Conservation (phyloP, 257 asterid species). For the Forsythia viridissima region DNA sequence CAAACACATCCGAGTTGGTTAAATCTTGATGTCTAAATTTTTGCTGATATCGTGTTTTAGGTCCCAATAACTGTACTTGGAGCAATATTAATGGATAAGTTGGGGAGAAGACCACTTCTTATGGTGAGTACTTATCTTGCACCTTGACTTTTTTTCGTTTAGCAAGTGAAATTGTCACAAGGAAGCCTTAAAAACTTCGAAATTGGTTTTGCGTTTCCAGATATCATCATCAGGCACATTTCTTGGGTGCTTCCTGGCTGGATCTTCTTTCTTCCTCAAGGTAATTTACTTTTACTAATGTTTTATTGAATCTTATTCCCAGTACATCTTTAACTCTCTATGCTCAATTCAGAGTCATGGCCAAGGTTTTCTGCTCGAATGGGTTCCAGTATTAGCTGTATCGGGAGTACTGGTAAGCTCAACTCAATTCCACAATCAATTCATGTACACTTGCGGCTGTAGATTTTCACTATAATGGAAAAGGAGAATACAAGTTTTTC, state of each 20-base stretch:
- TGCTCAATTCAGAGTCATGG: constrained; percentile 38
- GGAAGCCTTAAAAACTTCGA: not conserved
- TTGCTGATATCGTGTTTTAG: constrained; percentile 31
- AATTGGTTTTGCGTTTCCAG: constrained; percentile 34
- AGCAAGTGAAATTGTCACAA: not conserved
- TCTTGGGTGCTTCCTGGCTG: constrained; percentile 69
- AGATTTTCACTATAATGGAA: too few relatives aligned
- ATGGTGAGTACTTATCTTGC: constrained; percentile 35
- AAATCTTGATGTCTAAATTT: not conserved
- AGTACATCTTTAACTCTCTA: not conserved
- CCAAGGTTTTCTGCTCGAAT: constrained; percentile 42
- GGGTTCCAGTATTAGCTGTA: constrained; percentile 61
- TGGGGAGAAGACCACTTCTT: constrained; percentile 82
- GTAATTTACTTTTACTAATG: constrained; percentile 25
- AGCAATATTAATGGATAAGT: constrained; percentile 72
- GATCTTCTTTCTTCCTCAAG: constrained; percentile 73
- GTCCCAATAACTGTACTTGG: constrained; percentile 73
- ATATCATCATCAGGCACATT: constrained; percentile 74
- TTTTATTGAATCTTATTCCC: not conserved
- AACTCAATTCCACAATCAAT: not conserved
- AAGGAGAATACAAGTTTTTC: not conserved
- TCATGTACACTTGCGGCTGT: too few relatives aligned
- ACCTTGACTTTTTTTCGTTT: not conserved
- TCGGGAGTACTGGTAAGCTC: constrained; percentile 71
- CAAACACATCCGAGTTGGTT: not conserved